Evolutionary conservation across 2,329 filamentous ascomycete genomes (phyloP).

Genomic region (Oidium heveae): DNA sequence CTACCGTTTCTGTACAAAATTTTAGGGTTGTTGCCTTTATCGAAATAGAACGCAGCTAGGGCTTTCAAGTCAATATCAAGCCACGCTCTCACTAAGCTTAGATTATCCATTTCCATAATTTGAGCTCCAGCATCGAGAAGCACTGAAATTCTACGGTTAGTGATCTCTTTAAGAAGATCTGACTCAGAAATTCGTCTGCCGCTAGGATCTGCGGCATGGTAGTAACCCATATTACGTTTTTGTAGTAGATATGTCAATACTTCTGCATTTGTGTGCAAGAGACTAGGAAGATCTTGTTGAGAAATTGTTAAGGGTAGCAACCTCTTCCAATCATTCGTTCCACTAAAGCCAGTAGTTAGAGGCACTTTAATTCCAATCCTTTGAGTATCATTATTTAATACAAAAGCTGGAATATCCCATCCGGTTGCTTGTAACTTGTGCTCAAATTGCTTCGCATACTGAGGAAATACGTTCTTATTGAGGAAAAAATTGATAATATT

Average conservation of each 20-base stretch:
- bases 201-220: conserved; percentile 18
- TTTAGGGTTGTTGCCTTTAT: conserved; percentile 2
- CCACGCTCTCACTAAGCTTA: conserved; percentile 5
- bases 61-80: conserved; percentile 3
- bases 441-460: conserved; percentile 36
- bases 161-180: conserved; percentile 19
- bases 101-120: conserved; percentile 32
- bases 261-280: conserved; percentile 35
- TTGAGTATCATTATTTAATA: conserved; percentile 17
- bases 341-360: conserved; percentile 41
- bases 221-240: conserved; percentile 23
- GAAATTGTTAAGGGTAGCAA: conserved; percentile 33
- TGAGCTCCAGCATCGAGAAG: conserved; percentile 40
- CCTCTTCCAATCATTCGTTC: conserved; percentile 38
- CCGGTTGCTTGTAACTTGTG: conserved; percentile 36
- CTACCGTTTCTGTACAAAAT: conserved; percentile 4
- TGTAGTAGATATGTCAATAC: conserved; percentile 32
- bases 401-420: conserved; percentile 35
- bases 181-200: conserved; percentile 20
- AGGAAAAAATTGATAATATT: conserved; percentile 32
- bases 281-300: conserved; percentile 29
- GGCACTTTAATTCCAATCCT: conserved; percentile 3
- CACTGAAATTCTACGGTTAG: conserved; percentile 18
- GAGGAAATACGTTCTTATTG: conserved; percentile 37
- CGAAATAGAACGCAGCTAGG: conserved; percentile 3